phyloP scores from a whole-genome alignment of 2,329 filamentous ascomycete species.

The Neophaeococcomyces mojaviensis region DNA sequence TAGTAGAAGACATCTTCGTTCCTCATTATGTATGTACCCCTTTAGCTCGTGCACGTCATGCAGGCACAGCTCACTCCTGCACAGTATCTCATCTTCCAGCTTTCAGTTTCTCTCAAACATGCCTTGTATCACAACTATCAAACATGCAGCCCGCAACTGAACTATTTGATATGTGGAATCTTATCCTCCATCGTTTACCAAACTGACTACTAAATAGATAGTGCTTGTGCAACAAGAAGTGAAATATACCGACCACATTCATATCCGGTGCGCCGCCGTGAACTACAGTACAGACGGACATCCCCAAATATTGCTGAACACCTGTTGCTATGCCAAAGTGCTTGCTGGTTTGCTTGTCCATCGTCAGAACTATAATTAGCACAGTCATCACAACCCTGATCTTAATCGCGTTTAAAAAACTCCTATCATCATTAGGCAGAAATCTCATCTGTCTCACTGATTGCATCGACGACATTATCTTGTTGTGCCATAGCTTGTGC shows the following conservation, averaged over 20 bases:
- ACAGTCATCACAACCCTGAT: not conserved
- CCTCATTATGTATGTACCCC: constrained; percentile 7
- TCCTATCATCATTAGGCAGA: not conserved
- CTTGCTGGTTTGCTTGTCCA: too few relatives aligned
- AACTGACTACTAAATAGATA: not conserved
- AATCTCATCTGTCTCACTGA: constrained; percentile 16
- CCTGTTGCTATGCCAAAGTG: constrained; percentile 2
- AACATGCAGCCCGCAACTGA: not conserved
- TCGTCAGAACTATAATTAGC: not conserved
- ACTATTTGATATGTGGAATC: not conserved
- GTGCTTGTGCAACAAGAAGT: not conserved
- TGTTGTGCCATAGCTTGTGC: constrained; percentile 94
- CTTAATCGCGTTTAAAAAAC: not conserved
- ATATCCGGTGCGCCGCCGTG: too few relatives aligned
- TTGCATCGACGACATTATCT: constrained; percentile 51
- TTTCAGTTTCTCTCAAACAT: too few relatives aligned
- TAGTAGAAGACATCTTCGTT: constrained; percentile 4
- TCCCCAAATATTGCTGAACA: not conserved
- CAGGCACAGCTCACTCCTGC: too few relatives aligned
- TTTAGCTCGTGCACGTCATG: too few relatives aligned
- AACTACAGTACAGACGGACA: too few relatives aligned
- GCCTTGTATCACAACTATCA: too few relatives aligned
- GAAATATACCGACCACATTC: not conserved
- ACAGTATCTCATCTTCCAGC: too few relatives aligned
- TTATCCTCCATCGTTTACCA: not conserved